A percentile compares a stretch with the other conserved stretches of the same genome.
Evolutionary conservation across 805 yeast genomes (phyloP).

Genomic region (Isabelozyma rhagii): DNA sequence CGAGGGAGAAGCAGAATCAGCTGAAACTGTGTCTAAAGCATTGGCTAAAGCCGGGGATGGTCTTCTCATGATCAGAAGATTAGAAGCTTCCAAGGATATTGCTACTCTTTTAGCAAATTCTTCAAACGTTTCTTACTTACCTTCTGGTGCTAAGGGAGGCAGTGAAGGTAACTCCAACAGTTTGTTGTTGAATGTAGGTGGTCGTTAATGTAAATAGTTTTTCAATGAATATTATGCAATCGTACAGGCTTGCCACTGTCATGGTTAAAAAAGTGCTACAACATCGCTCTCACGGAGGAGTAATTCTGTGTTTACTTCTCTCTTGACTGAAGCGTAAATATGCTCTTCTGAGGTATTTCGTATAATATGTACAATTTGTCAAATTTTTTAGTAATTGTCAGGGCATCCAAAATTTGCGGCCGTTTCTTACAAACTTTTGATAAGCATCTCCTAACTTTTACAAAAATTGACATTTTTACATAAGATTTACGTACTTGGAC

Average conservation of each 20-base stretch:
- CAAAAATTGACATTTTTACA: no score
- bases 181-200: conserved; percentile 66
- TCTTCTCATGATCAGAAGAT: conserved; percentile 84
- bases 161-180: conserved; percentile 41
- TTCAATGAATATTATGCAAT: conserved; percentile 1
- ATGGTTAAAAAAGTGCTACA: no score
- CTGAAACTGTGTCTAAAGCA: conserved; percentile 91
- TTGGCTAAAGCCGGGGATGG: conserved; percentile 95
- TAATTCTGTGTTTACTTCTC: no score
- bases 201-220: conserved; percentile 43
- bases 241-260: not conserved
- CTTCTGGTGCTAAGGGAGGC: conserved; percentile 42
- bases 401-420: no score
- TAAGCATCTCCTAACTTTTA: no score
- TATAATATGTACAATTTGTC: no score
- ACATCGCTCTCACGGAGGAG: no score
- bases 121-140: conserved; percentile 85
- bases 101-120: conserved; percentile 83
- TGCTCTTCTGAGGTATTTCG: no score
- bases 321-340: no score
- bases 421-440: no score
- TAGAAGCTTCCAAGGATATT: conserved; percentile 95
- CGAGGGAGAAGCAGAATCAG: conserved; percentile 99
- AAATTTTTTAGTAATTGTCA: no score
- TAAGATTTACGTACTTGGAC: no score